A percentile compares a stretch with the other conserved stretches of the same genome.
These are phyloP conservation scores for Salvia miltiorrhiza DNA, from an alignment of 257 asterid species.

Conservation along the genomic window DNA sequence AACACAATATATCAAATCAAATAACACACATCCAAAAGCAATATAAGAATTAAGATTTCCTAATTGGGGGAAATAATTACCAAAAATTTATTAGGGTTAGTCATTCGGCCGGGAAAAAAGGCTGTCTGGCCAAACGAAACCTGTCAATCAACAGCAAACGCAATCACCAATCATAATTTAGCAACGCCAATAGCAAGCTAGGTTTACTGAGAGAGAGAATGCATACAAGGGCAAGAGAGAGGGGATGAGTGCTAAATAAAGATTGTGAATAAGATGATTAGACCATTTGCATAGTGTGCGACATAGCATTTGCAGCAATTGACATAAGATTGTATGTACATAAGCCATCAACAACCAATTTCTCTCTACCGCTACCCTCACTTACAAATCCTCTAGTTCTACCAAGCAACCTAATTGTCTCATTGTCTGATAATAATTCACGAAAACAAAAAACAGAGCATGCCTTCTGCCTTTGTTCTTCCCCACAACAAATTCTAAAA, in stretches of 20 bases:
- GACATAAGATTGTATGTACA: slow-evolving; percentile 35
- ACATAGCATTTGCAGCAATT: slow-evolving; percentile 21
- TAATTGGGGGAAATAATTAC: slow-evolving; percentile 28
- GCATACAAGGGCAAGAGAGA: slow-evolving; percentile 58
- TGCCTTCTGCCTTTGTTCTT: too few relatives aligned
- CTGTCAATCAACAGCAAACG: slow-evolving; percentile 28
- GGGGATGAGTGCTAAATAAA: slow-evolving; percentile 39
- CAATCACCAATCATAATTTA: neutral
- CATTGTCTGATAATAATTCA: too few relatives aligned
- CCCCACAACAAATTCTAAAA: too few relatives aligned
- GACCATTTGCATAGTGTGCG: slow-evolving; percentile 39
- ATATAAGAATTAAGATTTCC: neutral
- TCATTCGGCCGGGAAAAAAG: slow-evolving; percentile 79
- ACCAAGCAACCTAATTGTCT: too few relatives aligned
- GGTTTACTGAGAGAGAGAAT: neutral
- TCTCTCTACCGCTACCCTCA: slow-evolving; percentile 32
- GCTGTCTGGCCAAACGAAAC: slow-evolving; percentile 96
- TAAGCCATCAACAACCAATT: slow-evolving; percentile 49
- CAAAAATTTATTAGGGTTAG: slow-evolving; percentile 87
- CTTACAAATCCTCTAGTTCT: slow-evolving; percentile 23
- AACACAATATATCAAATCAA: neutral
- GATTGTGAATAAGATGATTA: slow-evolving; percentile 41
- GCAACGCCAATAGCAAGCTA: neutral
- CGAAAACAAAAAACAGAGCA: too few relatives aligned
- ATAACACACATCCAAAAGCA: too few relatives aligned